These are phyloP conservation scores for Oryza brachyantha DNA, from an alignment of 176 grass and related monocot species.

Conservation along the genomic window DNA sequence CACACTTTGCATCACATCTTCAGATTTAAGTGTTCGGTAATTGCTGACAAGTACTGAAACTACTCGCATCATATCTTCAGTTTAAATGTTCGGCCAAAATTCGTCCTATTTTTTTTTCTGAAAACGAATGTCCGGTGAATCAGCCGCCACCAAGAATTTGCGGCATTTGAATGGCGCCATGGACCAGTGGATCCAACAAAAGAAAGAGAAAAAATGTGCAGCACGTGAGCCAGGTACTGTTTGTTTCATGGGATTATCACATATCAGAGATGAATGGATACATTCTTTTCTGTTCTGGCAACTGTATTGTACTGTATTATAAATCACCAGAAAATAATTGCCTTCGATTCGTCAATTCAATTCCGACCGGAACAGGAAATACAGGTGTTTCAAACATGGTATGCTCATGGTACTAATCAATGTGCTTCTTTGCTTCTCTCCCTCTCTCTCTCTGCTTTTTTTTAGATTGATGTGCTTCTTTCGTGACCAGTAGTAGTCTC, in stretches of 20 bases:
- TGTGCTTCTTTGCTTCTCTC: not conserved
- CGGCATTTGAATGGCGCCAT: too few relatives aligned
- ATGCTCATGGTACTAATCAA: not conserved
- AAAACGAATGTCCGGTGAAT: not conserved
- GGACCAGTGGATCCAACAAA: too few relatives aligned
- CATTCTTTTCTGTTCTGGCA: not conserved
- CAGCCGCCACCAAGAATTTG: too few relatives aligned
- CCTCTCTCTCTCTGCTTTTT: too few relatives aligned
- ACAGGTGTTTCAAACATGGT: not conserved
- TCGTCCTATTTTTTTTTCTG: too few relatives aligned
- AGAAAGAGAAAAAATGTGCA: not conserved
- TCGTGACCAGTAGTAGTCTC: not conserved
- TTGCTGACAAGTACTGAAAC: too few relatives aligned
- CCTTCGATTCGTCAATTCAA: too few relatives aligned
- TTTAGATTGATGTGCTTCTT: too few relatives aligned
- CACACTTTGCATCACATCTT: too few relatives aligned
- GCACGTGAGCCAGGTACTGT: not conserved
- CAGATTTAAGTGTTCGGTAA: too few relatives aligned
- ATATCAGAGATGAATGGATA: not conserved
- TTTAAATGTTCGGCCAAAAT: too few relatives aligned
- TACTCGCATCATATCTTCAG: not conserved
- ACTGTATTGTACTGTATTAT: not conserved
- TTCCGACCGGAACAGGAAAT: not conserved
- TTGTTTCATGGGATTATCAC: not conserved
- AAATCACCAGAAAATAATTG: not conserved